These are phyloP conservation scores for Seminavis robusta DNA, from an alignment of 108 stramenopile species.

Conservation along the genomic window DNA sequence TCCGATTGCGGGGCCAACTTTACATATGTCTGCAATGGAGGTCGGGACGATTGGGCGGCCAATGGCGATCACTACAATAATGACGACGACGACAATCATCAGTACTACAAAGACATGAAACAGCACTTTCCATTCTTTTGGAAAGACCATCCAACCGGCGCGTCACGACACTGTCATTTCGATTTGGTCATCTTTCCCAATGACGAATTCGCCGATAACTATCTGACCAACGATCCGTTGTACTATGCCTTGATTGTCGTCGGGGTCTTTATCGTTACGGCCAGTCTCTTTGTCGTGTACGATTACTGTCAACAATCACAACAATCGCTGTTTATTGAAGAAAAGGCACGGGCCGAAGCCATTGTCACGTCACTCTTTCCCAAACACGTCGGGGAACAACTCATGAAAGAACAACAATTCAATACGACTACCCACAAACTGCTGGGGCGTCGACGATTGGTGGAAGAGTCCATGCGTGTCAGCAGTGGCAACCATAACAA, in stretches of 20 bases:
- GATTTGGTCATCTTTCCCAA: slow-evolving; percentile 44
- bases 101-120: neutral
- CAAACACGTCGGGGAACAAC: slow-evolving; percentile 6
- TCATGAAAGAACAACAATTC: neutral
- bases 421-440: neutral
- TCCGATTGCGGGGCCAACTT: slow-evolving; percentile 20
- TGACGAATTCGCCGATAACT: slow-evolving; percentile 37
- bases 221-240: slow-evolving; percentile 25
- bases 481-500: neutral
- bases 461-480: neutral
- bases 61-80: neutral
- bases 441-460: neutral
- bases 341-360: slow-evolving; percentile 5
- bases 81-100: slow-evolving; percentile 5
- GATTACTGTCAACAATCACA: slow-evolving; percentile 18
- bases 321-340: neutral
- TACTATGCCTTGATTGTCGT: slow-evolving; percentile 24
- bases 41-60: neutral
- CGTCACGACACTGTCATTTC: slow-evolving; percentile 15
- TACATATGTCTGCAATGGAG: slow-evolving; percentile 11
- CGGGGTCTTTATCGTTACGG: slow-evolving; percentile 40
- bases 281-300: slow-evolving; percentile 37
- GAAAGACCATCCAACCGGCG: slow-evolving; percentile 15
- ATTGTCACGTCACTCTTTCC: slow-evolving; percentile 10
- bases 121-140: slow-evolving; percentile 7